Percentiles rank a stretch among this genome's conserved stretches.
Evolutionary conservation across 768 basidiomycete genomes (phyloP).

Genomic region (Termitomyces sp.): DNA sequence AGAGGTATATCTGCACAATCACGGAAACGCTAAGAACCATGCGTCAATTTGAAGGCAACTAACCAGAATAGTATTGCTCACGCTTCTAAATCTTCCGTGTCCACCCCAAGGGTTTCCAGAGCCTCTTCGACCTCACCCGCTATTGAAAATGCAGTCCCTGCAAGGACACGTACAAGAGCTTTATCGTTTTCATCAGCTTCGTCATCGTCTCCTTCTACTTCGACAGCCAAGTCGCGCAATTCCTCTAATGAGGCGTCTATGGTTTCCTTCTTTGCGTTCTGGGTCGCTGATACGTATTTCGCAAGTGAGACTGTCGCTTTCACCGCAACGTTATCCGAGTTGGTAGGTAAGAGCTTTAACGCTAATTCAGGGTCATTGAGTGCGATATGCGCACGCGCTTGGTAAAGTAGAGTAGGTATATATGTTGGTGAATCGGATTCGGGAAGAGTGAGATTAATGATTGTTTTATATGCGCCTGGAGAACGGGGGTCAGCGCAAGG

Average conservation of each 20-base stretch:
- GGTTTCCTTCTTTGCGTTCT: slow-evolving; percentile 41
- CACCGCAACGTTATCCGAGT: slow-evolving; percentile 58
- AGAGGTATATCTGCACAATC: slow-evolving; percentile 82
- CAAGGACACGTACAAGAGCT: slow-evolving; percentile 68
- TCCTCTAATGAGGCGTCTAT: slow-evolving; percentile 68
- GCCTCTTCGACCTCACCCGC: slow-evolving; percentile 91
- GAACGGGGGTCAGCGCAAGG: neutral
- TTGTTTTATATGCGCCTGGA: slow-evolving; percentile 63
- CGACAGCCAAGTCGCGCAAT: slow-evolving; percentile 79
- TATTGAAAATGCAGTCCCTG: slow-evolving; percentile 80
- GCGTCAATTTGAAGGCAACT: neutral
- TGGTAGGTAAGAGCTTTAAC: slow-evolving; percentile 47
- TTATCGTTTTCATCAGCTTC: slow-evolving; percentile 66
- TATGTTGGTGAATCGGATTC: slow-evolving; percentile 61
- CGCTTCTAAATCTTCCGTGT: slow-evolving; percentile 83
- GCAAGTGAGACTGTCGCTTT: slow-evolving; percentile 73
- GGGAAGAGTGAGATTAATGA: slow-evolving; percentile 50
- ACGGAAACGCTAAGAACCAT: slow-evolving; percentile 58
- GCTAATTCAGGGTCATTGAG: slow-evolving; percentile 54
- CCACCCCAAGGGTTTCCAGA: slow-evolving; percentile 76
- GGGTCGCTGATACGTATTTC: slow-evolving; percentile 48
- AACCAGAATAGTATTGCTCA: slow-evolving; percentile 35
- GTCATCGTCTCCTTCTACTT: slow-evolving; percentile 76
- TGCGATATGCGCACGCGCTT: slow-evolving; percentile 74
- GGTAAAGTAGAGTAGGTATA: slow-evolving; percentile 61